Conservation (phyloP, 768 basidiomycete species). For the Kwoniella dejecticola region DNA sequence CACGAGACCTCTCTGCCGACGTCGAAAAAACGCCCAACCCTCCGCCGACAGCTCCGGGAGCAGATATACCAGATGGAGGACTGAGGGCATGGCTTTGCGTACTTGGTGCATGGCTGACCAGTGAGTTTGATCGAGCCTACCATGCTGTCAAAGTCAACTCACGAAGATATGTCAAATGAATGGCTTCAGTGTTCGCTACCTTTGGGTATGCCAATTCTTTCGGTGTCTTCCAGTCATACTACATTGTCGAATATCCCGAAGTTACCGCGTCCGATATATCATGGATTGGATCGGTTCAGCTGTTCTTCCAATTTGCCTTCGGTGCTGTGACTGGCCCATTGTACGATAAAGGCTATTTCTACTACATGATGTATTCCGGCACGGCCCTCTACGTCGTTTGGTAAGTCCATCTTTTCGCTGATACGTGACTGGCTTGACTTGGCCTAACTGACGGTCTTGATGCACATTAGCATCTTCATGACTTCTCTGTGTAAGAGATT, state of each 20-base stretch:
- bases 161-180: background rate
- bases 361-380: conserved; percentile 25
- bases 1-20: background rate
- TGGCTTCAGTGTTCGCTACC: conserved; percentile 26
- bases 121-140: conserved; percentile 11
- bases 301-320: conserved; percentile 53
- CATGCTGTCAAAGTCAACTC: background rate
- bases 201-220: conserved; percentile 54
- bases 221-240: conserved; percentile 57
- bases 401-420: conserved; percentile 14
- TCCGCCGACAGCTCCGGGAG: background rate
- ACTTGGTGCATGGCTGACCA: conserved; percentile 13
- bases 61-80: conserved; percentile 26
- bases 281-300: conserved; percentile 56
- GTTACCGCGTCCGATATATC: conserved; percentile 49
- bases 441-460: conserved; percentile 6
- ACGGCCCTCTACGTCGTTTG: conserved; percentile 38
- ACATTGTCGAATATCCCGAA: conserved; percentile 47
- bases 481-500: conserved; percentile 40
- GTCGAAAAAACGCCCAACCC: background rate
- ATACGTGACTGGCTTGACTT: background rate
- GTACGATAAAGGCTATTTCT: conserved; percentile 56
- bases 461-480: conserved; percentile 30
- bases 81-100: conserved; percentile 24
- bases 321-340: conserved; percentile 51